Evolutionary conservation across 208 protist genomes (phyloP), one percentile per base, ranked within the genome.

Genomic region (Novymonas esmeraldas): DNA sequence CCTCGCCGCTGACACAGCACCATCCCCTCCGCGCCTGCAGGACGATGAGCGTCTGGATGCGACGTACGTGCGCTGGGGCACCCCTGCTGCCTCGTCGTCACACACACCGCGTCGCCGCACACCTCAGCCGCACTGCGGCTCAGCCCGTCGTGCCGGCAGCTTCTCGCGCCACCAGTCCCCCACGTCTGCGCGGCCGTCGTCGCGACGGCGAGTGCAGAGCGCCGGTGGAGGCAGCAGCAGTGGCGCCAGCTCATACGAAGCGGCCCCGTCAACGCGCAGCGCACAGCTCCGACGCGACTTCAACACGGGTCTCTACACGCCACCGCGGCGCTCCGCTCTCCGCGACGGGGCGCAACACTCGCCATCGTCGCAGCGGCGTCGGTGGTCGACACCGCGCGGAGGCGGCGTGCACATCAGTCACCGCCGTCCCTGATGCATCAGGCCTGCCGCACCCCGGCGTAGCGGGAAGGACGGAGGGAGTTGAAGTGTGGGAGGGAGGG

Each of bases 241-340:
- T 18, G 10, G 45, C 45, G 20, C 14, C 14, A 16, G 39, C 39
- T 44, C 39, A 44, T 16, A 44, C 39, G 39, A 44, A 44, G 18
- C 39, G 11, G 39, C 39, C 18, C 39, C 24, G 3, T 64, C 55
- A n/a, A 73, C 58, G 11, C 66, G 57, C 58, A 52, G 42, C 6
- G 56, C 66, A 16, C 36, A 65, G 49, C 48, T 73, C 55, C 66
- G 58, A 6, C 49, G 60, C 38, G 58, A 56, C 4, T 65, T 61
- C 20, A 54, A 60, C 24, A 36, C 57, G 16, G 66, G 56, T 2
- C 38, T 63, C 10, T 73, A 73, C 58, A 64, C 50, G 4, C 66
- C 58, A 7, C 66, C 66, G 0, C 44, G 38, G 1, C 56, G 54
- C 16, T 49, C 66, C 29, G 64, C 65, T 49, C 61, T 41, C 16